phyloP scores from a whole-genome alignment of 2,329 filamentous ascomycete species.

The Colletotrichum cordylinicola region DNA sequence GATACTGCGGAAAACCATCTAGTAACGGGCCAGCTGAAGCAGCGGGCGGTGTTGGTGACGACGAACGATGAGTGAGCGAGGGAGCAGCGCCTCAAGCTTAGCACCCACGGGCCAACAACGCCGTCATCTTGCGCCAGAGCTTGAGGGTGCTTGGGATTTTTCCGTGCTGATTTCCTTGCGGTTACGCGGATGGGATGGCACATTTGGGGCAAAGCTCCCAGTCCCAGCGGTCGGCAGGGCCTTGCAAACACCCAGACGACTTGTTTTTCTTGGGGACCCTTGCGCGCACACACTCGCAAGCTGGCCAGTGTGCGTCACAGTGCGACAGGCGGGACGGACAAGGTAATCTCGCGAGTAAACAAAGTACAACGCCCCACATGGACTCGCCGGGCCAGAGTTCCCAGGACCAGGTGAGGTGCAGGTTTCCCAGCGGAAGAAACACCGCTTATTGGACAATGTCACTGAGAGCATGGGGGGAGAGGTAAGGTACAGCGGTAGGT shows the following conservation, averaged over 20 bases:
- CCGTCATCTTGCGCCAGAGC: not conserved
- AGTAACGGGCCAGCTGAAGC: not conserved
- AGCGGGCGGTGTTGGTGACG: not conserved
- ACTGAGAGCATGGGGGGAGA: conserved; percentile 4
- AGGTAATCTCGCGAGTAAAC: conserved; percentile 21
- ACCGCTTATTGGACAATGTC: not conserved
- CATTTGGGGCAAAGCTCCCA: conserved; percentile 8
- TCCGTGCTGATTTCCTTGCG: not conserved
- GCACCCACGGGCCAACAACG: not conserved
- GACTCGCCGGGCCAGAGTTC: conserved; percentile 14
- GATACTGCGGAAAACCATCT: not conserved
- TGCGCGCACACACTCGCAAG: not conserved
- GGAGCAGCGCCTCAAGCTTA: not conserved
- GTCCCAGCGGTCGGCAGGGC: not conserved
- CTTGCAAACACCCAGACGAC: conserved; percentile 7
- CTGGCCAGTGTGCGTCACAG: conserved; percentile 4
- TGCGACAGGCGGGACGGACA: not conserved
- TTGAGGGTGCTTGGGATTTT: not conserved
- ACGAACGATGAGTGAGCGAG: not conserved
- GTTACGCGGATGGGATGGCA: conserved; percentile 18
- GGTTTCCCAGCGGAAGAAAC: conserved; percentile 6
- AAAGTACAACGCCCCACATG: conserved; percentile 17
- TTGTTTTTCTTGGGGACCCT: not conserved
- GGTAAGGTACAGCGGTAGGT: not conserved
- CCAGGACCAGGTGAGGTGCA: conserved; percentile 19